Evolutionary conservation across 352 stramenopile genomes (phyloP).

Genomic region (Pilasporangium apinafurcum): DNA sequence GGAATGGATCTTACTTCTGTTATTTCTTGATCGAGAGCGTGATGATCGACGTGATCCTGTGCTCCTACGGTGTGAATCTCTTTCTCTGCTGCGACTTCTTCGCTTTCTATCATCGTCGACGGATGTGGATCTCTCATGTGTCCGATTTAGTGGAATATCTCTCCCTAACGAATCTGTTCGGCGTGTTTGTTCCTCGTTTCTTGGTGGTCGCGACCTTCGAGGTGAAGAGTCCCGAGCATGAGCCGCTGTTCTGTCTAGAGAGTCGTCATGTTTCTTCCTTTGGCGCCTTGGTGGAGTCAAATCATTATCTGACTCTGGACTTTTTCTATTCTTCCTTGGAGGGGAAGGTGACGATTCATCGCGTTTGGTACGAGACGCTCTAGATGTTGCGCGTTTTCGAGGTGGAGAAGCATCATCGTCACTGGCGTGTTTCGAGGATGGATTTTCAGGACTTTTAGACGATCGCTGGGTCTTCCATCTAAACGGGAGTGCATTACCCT

Average conservation of each 20-base stretch:
- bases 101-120: too few species aligned
- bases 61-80: neutral
- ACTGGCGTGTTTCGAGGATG: neutral
- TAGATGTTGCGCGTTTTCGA: constrained; percentile 1
- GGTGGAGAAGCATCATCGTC: constrained; percentile 14
- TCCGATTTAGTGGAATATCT: too few species aligned
- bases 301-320: too few species aligned
- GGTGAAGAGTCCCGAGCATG: too few species aligned
- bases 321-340: neutral
- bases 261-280: neutral
- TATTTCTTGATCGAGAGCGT: constrained; percentile 7
- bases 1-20: too few species aligned
- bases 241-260: too few species aligned
- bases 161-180: constrained; percentile 15
- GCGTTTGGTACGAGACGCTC: neutral
- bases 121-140: too few species aligned
- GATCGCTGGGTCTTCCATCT: neutral
- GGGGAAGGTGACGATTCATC: constrained; percentile 7
- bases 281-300: neutral
- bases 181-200: neutral
- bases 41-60: neutral
- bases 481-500: constrained; percentile 19
- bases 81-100: neutral
- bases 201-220: too few species aligned
- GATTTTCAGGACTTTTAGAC: neutral